A percentile compares a stretch with the other conserved stretches of the same genome.
Evolutionary conservation across 306 rosid genomes (phyloP).

Genomic region (Fragaria vesca): DNA sequence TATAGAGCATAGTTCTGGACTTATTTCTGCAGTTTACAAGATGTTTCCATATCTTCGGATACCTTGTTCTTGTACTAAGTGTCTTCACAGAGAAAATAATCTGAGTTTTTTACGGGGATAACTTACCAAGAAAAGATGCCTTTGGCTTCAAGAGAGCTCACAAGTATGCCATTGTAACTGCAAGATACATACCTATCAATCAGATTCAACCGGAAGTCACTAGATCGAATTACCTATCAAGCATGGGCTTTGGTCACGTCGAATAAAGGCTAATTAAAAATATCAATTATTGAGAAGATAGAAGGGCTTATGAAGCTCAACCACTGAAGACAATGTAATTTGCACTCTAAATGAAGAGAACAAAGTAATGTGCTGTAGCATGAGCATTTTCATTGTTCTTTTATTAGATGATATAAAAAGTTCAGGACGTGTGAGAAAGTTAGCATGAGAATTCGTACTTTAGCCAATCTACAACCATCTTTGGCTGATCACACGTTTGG

Average conservation of each 20-base stretch:
- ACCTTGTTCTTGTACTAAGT: not conserved
- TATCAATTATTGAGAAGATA: not conserved
- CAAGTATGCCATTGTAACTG: constrained; percentile 87
- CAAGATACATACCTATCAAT: constrained; percentile 27
- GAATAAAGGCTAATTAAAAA: not conserved
- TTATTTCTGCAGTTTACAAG: not conserved
- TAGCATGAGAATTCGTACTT: constrained; percentile 47
- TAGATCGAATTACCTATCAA: not conserved
- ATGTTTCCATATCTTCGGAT: not conserved
- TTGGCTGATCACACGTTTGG: constrained; percentile 51
- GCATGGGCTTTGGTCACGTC: not conserved
- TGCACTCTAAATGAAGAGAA: constrained; percentile 7
- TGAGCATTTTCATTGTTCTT: constrained; percentile 11
- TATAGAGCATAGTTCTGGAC: not conserved
- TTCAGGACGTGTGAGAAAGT: not conserved
- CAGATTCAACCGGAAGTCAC: constrained; percentile 28
- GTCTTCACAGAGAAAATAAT: not conserved
- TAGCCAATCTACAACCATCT: constrained; percentile 75
- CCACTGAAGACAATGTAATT: not conserved
- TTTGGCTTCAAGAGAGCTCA: constrained; percentile 74
- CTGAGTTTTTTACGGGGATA: constrained; percentile 17
- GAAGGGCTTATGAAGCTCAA: not conserved
- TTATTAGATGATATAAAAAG: constrained; percentile 7
- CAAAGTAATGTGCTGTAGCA: not conserved
- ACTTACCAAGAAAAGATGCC: constrained; percentile 84